A percentile compares a stretch with the other conserved stretches of the same genome.
These are phyloP conservation scores for Gymnopilus dilepis DNA, from an alignment of 768 basidiomycete species.

Conservation along the genomic window DNA sequence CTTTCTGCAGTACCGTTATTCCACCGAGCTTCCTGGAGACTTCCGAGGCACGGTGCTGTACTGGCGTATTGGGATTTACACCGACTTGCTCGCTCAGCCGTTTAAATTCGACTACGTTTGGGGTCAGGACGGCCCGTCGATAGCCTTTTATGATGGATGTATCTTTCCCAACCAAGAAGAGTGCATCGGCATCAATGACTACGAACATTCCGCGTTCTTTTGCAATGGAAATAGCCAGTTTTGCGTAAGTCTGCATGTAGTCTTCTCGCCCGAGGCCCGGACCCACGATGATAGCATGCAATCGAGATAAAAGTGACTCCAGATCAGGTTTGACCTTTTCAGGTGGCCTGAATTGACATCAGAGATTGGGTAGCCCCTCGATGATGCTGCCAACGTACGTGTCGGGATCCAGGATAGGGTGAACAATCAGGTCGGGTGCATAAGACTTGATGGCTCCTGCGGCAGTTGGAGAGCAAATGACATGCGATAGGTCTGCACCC, in stretches of 20 bases:
- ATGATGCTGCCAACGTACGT: slow-evolving; percentile 45
- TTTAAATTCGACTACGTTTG: slow-evolving; percentile 93
- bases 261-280: slow-evolving; percentile 92
- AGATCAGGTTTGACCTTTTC: slow-evolving; percentile 57
- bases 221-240: slow-evolving; percentile 76
- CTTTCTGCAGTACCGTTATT: slow-evolving; percentile 91
- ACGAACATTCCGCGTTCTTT: slow-evolving; percentile 79
- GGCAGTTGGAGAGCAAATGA: slow-evolving; percentile 94
- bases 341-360: slow-evolving; percentile 42
- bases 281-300: slow-evolving; percentile 93
- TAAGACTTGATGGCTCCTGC: slow-evolving; percentile 96
- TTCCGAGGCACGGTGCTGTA: slow-evolving; percentile 62
- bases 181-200: slow-evolving; percentile 93
- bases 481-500: slow-evolving; percentile 96
- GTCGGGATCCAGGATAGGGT: slow-evolving; percentile 83
- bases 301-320: slow-evolving; percentile 74
- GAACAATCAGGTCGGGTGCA: slow-evolving; percentile 96
- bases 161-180: slow-evolving; percentile 83
- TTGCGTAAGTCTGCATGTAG: slow-evolving; percentile 88
- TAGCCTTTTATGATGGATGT: slow-evolving; percentile 81
- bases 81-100: slow-evolving; percentile 79
- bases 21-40: slow-evolving; percentile 83
- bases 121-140: slow-evolving; percentile 86
- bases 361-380: neutral
- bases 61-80: slow-evolving; percentile 57